Evolutionary conservation across 2,329 filamentous ascomycete species (phyloP), one percentile per base, ranked within the genome.

Genomic region (Aureobasidium subglaciale): DNA sequence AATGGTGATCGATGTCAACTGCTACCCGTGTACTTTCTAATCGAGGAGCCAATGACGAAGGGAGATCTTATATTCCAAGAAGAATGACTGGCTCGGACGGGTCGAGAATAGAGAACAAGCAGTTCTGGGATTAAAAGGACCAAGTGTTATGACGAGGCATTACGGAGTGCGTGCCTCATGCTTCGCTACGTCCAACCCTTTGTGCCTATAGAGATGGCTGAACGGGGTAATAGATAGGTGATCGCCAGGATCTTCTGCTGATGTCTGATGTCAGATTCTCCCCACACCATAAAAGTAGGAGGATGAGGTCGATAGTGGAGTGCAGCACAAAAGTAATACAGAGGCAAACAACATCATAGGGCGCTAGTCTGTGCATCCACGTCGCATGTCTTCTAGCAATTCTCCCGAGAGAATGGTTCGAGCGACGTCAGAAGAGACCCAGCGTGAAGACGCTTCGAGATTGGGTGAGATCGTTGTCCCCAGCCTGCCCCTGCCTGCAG

Each of bases 311-410:
- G 38, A 54, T 10, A 27, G 50, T 43, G 50, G 50, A 35, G 50
- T 42, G 50, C 37, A 35, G 38, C 37, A 54, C 37, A 42, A 54
- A 54, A 54, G 38, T 43, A 54, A 54, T 34, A 54, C 48, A 43
- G 50, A 43, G 20, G 50, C 49, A 53, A 54, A 42, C 27, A 54
- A 43, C 50, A 54, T 54, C 50, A 54, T 54, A 43, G 50, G 38
- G 27, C 22, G 20, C 16, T 22, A 50, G 46, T 43, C 37, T 54
- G 50, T 43, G 37, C 38, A 54, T 37, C 50, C 5, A 7, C 18
- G 18, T 48, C 25, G 43, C 20, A 48, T 42, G 35, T 43, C 37
- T 42, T 43, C n/a, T 9, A 18, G 9, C 16, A 4, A 18, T 13
- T 24, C n/a, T n/a, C 15, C 50, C 50, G 11, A 38, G 18, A 7